Base-by-base conservation (phyloP, 208 protist species). In the Trypanosoma boissoni region DNA sequence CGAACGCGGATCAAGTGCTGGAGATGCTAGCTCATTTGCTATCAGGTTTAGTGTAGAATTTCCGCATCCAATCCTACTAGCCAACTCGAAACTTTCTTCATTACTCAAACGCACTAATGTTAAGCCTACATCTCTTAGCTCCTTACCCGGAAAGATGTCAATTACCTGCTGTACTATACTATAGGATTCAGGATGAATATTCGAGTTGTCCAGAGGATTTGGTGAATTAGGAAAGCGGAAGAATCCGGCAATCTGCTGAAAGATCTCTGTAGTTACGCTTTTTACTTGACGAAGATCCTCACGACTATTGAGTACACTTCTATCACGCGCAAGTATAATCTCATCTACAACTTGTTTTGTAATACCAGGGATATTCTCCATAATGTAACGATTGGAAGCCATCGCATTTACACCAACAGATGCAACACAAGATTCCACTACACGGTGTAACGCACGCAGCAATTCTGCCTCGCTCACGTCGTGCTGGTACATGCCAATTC, bases 401-500 rank as follows among this genome's bases (percentile, higher is more conserved):
- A 78, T 64, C 9, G 85, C 68, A 68, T 94, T 92, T 26, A 94
- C 76, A 60, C 91, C 91, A 2, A 94, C 91, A 28, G 41, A 66
- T 24, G 83, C 74, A 1, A 96, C 85, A 57, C 76, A 88, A 14
- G 79, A 86, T 73, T 91, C 74, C 23, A 94, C 69, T 39, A 86
- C 82, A 41, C 67, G 58, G 54, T 63, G 60, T 43, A 96, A 68
- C 59, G 67, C 74, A 45, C 54, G 64, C 45, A 69, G 26, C 57
- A 94, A 70, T 50, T 78, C 74, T 26, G 64, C 74, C 48, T 87
- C 79, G 43, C 82, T 82, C 20, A 95, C 75, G 64, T 96, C 91
- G 66, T 95, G 81, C 68, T 96, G 91, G 68, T 96, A 96, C 83
- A 92, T 88, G 18, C 91, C 91, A 31, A 96, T 91, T 27, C 91